A percentile compares a stretch with the other conserved stretches of the same genome.
Conservation (phyloP, 2,329 filamentous ascomycete species). For the Tolypocladium amazonense region DNA sequence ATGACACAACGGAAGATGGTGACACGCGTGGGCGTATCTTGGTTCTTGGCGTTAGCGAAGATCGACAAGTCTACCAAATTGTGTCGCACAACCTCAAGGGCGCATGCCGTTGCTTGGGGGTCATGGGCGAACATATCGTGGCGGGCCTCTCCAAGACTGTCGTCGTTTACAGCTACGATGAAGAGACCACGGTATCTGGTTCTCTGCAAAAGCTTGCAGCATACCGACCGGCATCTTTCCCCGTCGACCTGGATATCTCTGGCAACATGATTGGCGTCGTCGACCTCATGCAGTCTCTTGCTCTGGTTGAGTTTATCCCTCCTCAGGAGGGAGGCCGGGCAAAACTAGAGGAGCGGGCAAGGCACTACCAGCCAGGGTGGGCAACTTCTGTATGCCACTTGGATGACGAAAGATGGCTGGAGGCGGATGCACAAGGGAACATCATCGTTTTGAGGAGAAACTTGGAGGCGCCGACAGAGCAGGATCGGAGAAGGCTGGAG, state of each 20-base stretch:
- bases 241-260: constrained; percentile 67
- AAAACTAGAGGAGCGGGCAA: constrained; percentile 60
- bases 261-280: constrained; percentile 71
- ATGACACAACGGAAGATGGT: constrained; percentile 35
- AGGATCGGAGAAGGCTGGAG: constrained; percentile 61
- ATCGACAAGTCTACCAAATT: constrained; percentile 63
- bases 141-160: constrained; percentile 86
- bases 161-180: constrained; percentile 43
- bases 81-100: constrained; percentile 62
- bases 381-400: constrained; percentile 66
- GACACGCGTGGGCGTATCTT: constrained; percentile 62
- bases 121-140: constrained; percentile 68
- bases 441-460: constrained; percentile 72
- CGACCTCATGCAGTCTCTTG: constrained; percentile 89
- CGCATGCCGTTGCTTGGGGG: constrained; percentile 67
- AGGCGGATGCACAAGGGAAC: constrained; percentile 82
- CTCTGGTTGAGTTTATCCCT: constrained; percentile 61
- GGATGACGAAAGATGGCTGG: constrained; percentile 64
- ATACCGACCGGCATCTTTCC: constrained; percentile 74
- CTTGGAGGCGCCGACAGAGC: constrained; percentile 56
- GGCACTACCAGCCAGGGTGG: constrained; percentile 78
- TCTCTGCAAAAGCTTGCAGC: constrained; percentile 60
- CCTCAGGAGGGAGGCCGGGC: constrained; percentile 46
- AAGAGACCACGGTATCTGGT: constrained; percentile 43
- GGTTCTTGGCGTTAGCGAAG: constrained; percentile 70